Evolutionary conservation across 2,329 filamentous ascomycete species (phyloP), one percentile per base, ranked within the genome.

Genomic region (Huntiella bhutanensis): DNA sequence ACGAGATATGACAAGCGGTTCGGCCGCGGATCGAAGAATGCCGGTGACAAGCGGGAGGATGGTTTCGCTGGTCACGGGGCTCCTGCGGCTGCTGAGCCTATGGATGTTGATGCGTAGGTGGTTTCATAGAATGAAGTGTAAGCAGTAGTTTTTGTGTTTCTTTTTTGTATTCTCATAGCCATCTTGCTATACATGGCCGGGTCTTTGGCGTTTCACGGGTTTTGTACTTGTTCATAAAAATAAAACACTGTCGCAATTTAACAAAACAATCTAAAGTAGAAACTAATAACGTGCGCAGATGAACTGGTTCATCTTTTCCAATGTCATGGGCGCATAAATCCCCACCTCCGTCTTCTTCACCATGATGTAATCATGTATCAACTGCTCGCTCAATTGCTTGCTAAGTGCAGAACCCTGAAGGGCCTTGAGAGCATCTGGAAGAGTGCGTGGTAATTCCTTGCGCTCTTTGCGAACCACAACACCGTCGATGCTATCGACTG

Each of bases 1-100:
- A 75, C 76, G 33, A 69, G 91, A 49, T 98, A 98, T 63, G 88
- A 88, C 67, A 98, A 96, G 69, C 76, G 91, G 1, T 96, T 82
- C 57, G 82, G 84, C 52, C 88, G 87, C 60, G 79, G 79, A 36
- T 71, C 69, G 32, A 68, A 65, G 15, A 64, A 62, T 52, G 39
- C 13, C 2, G 40, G 37, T 33, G 48, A 35, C 12, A 39, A 50
- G 15, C 32, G 32, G 33, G 45, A 43, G 16, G 49, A 45, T 32
- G 52, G 52, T 16, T 49, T 41, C 48, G 51, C 41, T n/a, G 48
- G 47, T 0, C 53, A 52, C 34, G 49, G 46, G 60, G 66, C 48
- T 57, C 65, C 55, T 51, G 64, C 53, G 59, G 60, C 56, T 59
- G 47, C 51, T 15, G 62, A 63, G 57, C 59, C 57, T 40, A 57